Evolutionary conservation across 192 early-diverging fungal genomes (phyloP), one percentile per base, ranked within the genome.

Genomic region (Dissophora ornata): DNA sequence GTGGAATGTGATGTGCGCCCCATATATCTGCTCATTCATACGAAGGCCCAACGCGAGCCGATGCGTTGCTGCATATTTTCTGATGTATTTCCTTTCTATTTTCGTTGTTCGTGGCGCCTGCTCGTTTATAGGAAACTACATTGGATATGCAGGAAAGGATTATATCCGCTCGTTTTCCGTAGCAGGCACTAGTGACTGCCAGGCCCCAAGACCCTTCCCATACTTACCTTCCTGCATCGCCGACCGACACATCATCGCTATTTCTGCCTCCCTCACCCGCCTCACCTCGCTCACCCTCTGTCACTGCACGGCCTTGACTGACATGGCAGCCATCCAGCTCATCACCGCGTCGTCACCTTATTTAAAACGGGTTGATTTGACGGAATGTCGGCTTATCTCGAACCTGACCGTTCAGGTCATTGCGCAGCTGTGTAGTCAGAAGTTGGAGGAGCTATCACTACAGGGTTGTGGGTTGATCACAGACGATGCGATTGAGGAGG

Each of bases 141-240:
- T 67, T 48, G 71, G 71, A 1, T 62, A 22, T 40, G 63, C 64
- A n/a, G 71, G 71, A 47, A 77, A 67, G 24, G 12, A 26, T 2
- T 77, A 49, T 26, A 62, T 77, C 46, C 52, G 71, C 10, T 62
- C 71, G 26, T 60, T 77, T 18, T 66, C 71, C 12, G 10, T 77
- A 21, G 64, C 71, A 9, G 71, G 64, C 19, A 49, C 57, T 6
- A 62, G 47, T 6, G 58, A 77, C n/a, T 77, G 71, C 41, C 50
- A 59, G 19, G 57, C 49, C 13, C 71, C 71, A 29, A 53, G 63
- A 33, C 71, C 71, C 1, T 77, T 67, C 36, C 71, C 71, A 3
- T 67, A 62, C 22, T 47, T 77, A 3, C 71, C 71, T 3, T 77
- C 71, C 5, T 74, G 71, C 41, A 66, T 74, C 38, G 66, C 40